These are phyloP conservation scores for Hanseniaspora sp. DNA, from an alignment of 1,139 yeast species.

Conservation along the genomic window DNA sequence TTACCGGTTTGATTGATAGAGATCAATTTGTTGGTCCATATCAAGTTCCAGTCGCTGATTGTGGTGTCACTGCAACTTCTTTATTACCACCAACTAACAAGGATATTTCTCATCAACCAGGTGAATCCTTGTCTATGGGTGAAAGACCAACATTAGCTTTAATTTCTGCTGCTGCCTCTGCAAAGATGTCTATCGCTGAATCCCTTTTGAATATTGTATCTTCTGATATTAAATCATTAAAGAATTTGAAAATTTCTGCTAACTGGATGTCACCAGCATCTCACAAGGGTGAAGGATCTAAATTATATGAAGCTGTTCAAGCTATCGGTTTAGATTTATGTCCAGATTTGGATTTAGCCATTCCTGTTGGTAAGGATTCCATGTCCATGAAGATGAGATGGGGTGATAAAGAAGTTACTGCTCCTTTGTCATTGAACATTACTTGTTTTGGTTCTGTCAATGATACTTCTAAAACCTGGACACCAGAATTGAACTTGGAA, in stretches of 20 bases:
- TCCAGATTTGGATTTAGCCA: constrained; percentile 80
- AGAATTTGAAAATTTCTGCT: constrained; percentile 77
- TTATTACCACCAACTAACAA: constrained; percentile 40
- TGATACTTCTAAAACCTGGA: constrained; percentile 86
- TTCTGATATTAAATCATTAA: constrained; percentile 70
- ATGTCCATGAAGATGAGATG: constrained; percentile 99
- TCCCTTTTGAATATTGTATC: constrained; percentile 80
- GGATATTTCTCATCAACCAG: constrained; percentile 54
- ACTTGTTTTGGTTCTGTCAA: constrained; percentile 87
- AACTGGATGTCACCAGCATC: constrained; percentile 99
- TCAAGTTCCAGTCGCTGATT: constrained; percentile 99
- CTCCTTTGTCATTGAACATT: constrained; percentile 84
- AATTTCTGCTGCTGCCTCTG: constrained; percentile 89
- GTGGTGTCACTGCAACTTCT: constrained; percentile 89
- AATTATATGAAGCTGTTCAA: constrained; percentile 90
- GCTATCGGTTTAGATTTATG: constrained; percentile 92
- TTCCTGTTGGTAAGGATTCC: constrained; percentile 98
- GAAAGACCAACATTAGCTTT: constrained; percentile 89
- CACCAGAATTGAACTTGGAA: constrained; percentile 59
- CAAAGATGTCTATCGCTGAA: constrained; percentile 94
- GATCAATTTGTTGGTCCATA: constrained; percentile 99
- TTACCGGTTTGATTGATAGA: constrained; percentile 91
- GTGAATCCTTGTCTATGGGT: constrained; percentile 97
- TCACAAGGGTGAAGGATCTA: constrained; percentile 91
- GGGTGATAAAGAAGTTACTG: constrained; percentile 84